A percentile compares a stretch with the other conserved stretches of the same genome.
Evolutionary conservation across 345 rosid genomes (phyloP).

Genomic region (Balakata baccata): DNA sequence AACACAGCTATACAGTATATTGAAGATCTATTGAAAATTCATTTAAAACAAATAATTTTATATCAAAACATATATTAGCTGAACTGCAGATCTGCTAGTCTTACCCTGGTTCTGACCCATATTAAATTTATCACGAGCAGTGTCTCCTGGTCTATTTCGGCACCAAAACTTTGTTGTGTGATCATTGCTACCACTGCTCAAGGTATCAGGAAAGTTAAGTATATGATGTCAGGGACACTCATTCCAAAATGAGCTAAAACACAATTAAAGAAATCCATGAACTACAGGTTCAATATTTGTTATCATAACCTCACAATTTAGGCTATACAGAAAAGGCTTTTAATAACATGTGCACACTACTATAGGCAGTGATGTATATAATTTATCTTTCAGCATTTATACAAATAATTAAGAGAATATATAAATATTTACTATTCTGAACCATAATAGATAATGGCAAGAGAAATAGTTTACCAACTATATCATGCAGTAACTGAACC

Average conservation of each 20-base stretch:
- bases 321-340: background rate
- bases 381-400: too few relatives aligned
- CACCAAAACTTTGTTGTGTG: conserved; percentile 96
- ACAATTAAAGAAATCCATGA: background rate
- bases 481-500: background rate
- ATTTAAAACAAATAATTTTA: background rate
- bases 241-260: background rate
- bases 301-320: background rate
- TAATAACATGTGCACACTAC: background rate
- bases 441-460: background rate
- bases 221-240: conserved; percentile 14
- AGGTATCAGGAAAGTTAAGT: conserved; percentile 23
- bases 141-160: conserved; percentile 94
- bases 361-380: too few relatives aligned
- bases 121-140: conserved; percentile 76
- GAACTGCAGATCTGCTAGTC: background rate
- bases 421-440: too few relatives aligned
- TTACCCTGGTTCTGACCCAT: conserved; percentile 74
- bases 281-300: background rate
- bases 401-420: too few relatives aligned
- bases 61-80: background rate
- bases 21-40: background rate
- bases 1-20: background rate
- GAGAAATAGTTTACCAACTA: background rate
- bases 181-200: conserved; percentile 95